A percentile compares a stretch with the other conserved stretches of the same genome.
These are phyloP conservation scores for Trametes sanguinea DNA, from an alignment of 768 basidiomycete species.

Conservation along the genomic window DNA sequence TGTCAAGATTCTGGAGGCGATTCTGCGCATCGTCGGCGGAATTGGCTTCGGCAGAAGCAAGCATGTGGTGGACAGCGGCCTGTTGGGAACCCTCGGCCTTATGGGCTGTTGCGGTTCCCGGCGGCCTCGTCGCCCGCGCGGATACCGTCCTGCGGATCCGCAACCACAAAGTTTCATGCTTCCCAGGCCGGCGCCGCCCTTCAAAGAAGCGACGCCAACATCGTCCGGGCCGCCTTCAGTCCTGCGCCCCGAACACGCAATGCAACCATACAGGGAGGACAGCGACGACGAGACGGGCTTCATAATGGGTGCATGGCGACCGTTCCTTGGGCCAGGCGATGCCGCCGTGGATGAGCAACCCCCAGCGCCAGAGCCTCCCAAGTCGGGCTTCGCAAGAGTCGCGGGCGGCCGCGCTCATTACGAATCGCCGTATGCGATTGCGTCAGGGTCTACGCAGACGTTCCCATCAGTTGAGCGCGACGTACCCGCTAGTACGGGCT, in stretches of 20 bases:
- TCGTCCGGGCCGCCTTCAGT: conserved; percentile 68
- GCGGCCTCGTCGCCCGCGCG: conserved; percentile 26
- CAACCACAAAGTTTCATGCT: conserved; percentile 29
- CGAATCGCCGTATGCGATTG: conserved; percentile 82
- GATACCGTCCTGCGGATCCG: conserved; percentile 18
- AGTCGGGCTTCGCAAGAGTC: conserved; percentile 80
- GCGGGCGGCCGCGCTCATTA: conserved; percentile 88
- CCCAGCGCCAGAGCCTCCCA: conserved; percentile 27
- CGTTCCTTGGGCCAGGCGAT: conserved; percentile 60
- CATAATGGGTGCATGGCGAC: conserved; percentile 96
- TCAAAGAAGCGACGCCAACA: conserved; percentile 34
- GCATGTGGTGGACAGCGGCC: conserved; percentile 79
- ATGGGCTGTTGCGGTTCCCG: conserved; percentile 65
- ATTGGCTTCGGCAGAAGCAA: conserved; percentile 84
- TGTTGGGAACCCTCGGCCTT: conserved; percentile 81
- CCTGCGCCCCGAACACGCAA: conserved; percentile 76
- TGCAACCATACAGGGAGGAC: conserved; percentile 75
- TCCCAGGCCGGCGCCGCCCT: conserved; percentile 27
- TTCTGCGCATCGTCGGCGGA: conserved; percentile 73
- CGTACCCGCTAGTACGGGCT: conserved; percentile 21
- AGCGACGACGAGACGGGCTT: conserved; percentile 78
- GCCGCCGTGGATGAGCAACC: conserved; percentile 44
- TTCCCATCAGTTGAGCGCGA: conserved; percentile 62
- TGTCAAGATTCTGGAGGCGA: conserved; percentile 82
- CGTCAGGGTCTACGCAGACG: conserved; percentile 60